These are phyloP conservation scores for Fusarium camptoceras DNA, from an alignment of 2,329 filamentous ascomycete genomes.

Conservation along the genomic window DNA sequence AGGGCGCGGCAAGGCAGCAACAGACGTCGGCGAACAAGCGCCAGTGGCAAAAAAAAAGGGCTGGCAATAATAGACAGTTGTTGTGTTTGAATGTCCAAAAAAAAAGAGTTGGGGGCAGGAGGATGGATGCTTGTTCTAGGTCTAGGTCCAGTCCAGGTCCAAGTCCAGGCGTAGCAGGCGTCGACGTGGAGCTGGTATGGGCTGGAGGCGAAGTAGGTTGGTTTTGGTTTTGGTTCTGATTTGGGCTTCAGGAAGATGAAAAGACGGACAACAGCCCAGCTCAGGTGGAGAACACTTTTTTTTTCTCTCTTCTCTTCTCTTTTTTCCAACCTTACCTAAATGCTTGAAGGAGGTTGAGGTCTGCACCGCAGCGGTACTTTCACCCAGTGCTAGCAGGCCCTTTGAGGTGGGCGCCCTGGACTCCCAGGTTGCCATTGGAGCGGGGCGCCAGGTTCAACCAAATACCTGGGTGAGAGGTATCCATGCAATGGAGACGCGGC, in stretches of 20 bases:
- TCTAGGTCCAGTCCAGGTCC: conserved; percentile 22
- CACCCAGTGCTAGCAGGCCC: conserved; percentile 33
- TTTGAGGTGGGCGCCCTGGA: conserved; percentile 29
- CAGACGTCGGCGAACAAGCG: conserved; percentile 30
- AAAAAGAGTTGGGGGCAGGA: conserved; percentile 37
- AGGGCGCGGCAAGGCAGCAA: conserved; percentile 32
- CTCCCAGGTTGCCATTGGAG: conserved; percentile 29
- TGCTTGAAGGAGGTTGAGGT: conserved; percentile 24
- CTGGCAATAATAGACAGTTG: conserved; percentile 18
- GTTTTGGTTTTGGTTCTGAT: conserved; percentile 16
- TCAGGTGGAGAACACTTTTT: conserved; percentile 37
- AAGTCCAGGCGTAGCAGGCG: conserved; percentile 31
- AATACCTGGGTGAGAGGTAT: conserved; percentile 40
- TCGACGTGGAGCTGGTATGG: conserved; percentile 34
- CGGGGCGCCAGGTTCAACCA: conserved; percentile 41
- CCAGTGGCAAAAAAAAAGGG: conserved; percentile 34
- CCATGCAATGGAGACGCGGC: conserved; percentile 38
- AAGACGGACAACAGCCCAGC: conserved; percentile 18
- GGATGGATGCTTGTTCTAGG: conserved; percentile 40
- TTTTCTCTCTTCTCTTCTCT: conserved; percentile 9
- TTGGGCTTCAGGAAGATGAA: conserved; percentile 28
- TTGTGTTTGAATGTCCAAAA: conserved; percentile 22
- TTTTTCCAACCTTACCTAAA: conserved; percentile 22
- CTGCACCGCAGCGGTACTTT: conserved; percentile 25
- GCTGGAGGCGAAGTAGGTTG: conserved; percentile 32